Conservation (phyloP, 495 filamentous ascomycete species). For the Neurospora africana region DNA sequence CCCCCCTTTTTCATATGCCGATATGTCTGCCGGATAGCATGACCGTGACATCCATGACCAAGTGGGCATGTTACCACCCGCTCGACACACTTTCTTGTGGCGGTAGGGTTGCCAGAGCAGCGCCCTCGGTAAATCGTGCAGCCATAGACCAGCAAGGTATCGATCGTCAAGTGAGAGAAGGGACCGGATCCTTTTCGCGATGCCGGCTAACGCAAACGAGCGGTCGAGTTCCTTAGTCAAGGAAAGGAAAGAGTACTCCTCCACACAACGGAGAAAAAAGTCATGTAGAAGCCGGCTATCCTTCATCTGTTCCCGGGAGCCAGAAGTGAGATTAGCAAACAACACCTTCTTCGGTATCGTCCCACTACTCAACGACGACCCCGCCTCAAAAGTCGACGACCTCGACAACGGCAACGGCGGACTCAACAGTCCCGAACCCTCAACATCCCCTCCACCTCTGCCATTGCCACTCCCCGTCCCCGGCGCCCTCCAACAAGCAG, state of each 20-base stretch:
- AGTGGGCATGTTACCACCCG: not conserved
- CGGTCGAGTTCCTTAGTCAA: slow-evolving; percentile 8
- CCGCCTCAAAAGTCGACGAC: not conserved
- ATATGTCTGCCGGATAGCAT: not conserved
- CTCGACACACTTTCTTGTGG: slow-evolving; percentile 5
- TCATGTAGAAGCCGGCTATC: not conserved
- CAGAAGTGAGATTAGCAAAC: not conserved
- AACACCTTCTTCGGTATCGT: slow-evolving; percentile 8
- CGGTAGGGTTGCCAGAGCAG: slow-evolving; percentile 8
- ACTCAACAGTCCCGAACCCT: not conserved
- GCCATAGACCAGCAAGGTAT: slow-evolving; percentile 10
- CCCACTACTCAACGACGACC: not conserved
- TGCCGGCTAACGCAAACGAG: slow-evolving; percentile 8
- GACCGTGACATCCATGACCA: slow-evolving; percentile 9
- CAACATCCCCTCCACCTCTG: not conserved
- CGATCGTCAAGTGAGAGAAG: not conserved
- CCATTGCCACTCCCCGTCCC: not conserved
- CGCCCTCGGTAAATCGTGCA: slow-evolving; percentile 2
- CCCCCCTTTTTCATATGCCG: not conserved
- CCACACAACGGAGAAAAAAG: slow-evolving; percentile 13
- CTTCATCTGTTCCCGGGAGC: not conserved
- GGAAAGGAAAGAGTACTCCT: slow-evolving; percentile 12
- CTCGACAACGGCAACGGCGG: not conserved
- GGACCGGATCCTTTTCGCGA: slow-evolving; percentile 3
- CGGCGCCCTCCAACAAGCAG: not conserved